Conservation (phyloP, 805 yeast species). For the Wickerhamiella bombiphila region DNA sequence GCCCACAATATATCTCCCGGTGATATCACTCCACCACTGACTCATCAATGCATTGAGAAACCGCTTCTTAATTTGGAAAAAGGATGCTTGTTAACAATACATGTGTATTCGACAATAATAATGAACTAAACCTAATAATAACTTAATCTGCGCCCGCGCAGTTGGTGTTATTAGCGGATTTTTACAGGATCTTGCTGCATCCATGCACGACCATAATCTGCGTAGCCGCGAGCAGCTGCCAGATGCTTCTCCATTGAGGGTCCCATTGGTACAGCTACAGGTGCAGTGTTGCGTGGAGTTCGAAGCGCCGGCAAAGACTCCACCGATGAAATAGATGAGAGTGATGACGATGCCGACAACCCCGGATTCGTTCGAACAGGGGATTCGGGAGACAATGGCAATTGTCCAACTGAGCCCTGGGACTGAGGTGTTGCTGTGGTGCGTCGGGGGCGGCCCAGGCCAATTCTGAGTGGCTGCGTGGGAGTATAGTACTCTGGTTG, state of each 20-base stretch:
- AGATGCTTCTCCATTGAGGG: neutral
- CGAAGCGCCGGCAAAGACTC: conserved; percentile 5
- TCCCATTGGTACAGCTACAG: neutral
- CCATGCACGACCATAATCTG: neutral
- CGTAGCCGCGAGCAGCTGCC: neutral
- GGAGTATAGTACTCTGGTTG: neutral
- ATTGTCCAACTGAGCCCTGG: neutral
- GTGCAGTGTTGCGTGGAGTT: neutral
- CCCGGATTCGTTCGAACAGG: conserved; percentile 10
- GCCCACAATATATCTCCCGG: too few species aligned
- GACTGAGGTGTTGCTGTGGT: neutral
- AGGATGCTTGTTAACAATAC: too few species aligned
- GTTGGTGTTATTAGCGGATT: too few species aligned
- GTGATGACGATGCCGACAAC: conserved; percentile 17
- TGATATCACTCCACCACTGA: too few species aligned
- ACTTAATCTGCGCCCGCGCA: too few species aligned
- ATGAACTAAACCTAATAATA: too few species aligned
- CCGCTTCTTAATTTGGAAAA: too few species aligned
- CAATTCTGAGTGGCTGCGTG: neutral
- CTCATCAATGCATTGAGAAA: too few species aligned
- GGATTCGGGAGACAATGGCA: conserved; percentile 1
- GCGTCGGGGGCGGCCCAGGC: neutral
- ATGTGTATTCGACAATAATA: too few species aligned
- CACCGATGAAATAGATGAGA: conserved; percentile 16
- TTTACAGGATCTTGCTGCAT: too few species aligned